These are phyloP conservation scores for Sporothrix dimorphospora DNA, from an alignment of 2,329 filamentous ascomycete genomes.

Conservation along the genomic window DNA sequence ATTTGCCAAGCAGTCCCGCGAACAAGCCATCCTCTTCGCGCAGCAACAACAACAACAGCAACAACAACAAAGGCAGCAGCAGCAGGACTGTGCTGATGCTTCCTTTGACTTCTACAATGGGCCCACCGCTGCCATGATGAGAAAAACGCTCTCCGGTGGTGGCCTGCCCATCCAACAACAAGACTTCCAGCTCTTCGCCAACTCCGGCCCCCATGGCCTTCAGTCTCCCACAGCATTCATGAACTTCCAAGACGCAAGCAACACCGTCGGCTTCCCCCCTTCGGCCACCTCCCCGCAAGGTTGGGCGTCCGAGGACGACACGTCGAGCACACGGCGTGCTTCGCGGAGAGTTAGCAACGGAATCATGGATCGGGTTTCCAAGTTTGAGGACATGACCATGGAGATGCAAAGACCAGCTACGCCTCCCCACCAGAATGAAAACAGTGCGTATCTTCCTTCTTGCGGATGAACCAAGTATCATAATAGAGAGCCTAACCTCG, in stretches of 20 bases:
- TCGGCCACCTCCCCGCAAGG: slow-evolving; percentile 46
- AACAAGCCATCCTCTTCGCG: slow-evolving; percentile 62
- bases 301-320: slow-evolving; percentile 57
- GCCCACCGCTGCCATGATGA: slow-evolving; percentile 51
- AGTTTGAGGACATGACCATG: slow-evolving; percentile 59
- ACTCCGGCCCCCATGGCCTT: slow-evolving; percentile 50
- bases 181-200: slow-evolving; percentile 55
- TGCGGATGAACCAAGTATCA: too few relatives aligned
- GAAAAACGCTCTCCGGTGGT: slow-evolving; percentile 44
- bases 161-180: slow-evolving; percentile 42
- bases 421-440: slow-evolving; percentile 62
- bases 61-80: slow-evolving; percentile 29
- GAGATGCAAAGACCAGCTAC: slow-evolving; percentile 61
- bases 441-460: slow-evolving; percentile 51
- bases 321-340: slow-evolving; percentile 46
- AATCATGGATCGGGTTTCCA: slow-evolving; percentile 62
- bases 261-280: neutral
- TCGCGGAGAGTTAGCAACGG: slow-evolving; percentile 62
- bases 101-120: slow-evolving; percentile 53
- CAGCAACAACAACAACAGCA: slow-evolving; percentile 28
- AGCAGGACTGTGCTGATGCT: slow-evolving; percentile 43
- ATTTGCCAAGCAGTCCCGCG: slow-evolving; percentile 39
- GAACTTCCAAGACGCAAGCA: slow-evolving; percentile 49
- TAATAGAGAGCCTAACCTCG: neutral
- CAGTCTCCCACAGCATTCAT: slow-evolving; percentile 51